Evolutionary conservation across 768 basidiomycete genomes (phyloP).

Genomic region (Exidia glandulosa): DNA sequence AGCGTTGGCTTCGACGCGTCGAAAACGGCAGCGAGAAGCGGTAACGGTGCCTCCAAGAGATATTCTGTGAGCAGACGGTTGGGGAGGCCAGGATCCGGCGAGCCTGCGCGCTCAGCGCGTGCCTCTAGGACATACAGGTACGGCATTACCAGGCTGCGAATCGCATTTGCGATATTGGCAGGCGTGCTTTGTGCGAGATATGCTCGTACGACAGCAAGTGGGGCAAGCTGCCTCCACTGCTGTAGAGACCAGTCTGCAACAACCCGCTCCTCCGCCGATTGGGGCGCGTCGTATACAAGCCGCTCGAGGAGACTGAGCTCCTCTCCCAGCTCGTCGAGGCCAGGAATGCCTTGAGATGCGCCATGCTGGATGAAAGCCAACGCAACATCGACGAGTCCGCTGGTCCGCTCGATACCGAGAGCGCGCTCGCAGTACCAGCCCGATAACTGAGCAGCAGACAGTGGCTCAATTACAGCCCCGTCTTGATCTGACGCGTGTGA

Average conservation of each 20-base stretch:
- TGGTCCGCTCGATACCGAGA: constrained; percentile 44
- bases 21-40: constrained; percentile 64
- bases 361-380: constrained; percentile 76
- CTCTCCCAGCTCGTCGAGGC: constrained; percentile 79
- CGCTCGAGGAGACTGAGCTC: constrained; percentile 80
- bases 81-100: constrained; percentile 55
- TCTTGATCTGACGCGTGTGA: constrained; percentile 4
- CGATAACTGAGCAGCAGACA: constrained; percentile 41
- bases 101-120: constrained; percentile 69
- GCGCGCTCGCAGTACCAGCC: constrained; percentile 69
- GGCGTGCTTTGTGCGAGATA: constrained; percentile 69
- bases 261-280: constrained; percentile 27
- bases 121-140: constrained; percentile 90
- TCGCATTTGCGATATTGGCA: constrained; percentile 51
- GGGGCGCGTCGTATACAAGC: constrained; percentile 73
- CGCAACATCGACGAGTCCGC: constrained; percentile 72
- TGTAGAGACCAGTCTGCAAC: constrained; percentile 65
- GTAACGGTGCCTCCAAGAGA: constrained; percentile 54
- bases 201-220: constrained; percentile 53
- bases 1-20: constrained; percentile 89
- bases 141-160: constrained; percentile 72
- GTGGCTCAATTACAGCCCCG: no score
- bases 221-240: constrained; percentile 60
- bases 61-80: constrained; percentile 61
- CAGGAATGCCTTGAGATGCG: constrained; percentile 65